Evolutionary conservation across 345 rosid genomes (phyloP), one percentile per base, ranked within the genome.

Genomic region (Clausena lansium): DNA sequence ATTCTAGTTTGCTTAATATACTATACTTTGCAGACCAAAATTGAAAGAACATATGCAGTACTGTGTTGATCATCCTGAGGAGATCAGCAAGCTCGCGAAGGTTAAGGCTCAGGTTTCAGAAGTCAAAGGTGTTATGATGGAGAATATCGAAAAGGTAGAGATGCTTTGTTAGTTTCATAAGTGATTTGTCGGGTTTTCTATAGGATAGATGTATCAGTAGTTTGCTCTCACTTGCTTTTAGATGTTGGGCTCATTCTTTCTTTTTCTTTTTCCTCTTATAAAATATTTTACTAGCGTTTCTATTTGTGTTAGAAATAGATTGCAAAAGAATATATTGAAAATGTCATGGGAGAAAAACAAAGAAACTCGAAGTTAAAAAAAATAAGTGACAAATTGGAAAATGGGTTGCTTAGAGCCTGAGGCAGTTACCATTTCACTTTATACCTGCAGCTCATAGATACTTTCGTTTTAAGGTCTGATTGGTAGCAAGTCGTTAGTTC

Each of bases 41-140:
- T 65, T 84, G 83, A 88, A 86, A 86, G 87, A 84, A 59, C 86
- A 86, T 63, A 88, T 88, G 91, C 89, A 84, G 73, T 76, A 76
- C 52, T 76, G 79, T 55, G 10, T 76, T 67, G 66, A 76, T 54
- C 79, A 76, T 76, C 88, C 89, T 0, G 87, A 88, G 72, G 91
- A 88, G 79, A 78, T 84, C 75, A 86, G 80, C 85, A 88, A 88
- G 76, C 84, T 88, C 32, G 89, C 89, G 2, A 88, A 88, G 76
- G 91, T 88, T 52, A 88, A 84, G 76, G 89, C 91, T 79, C 91
- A 86, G 84, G 85, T 83, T 67, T 86, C 91, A 47, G 91, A 88
- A 83, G 89, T 88, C 52, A 88, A 86, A 71, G 89, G 89, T 60
- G 87, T 88, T 45, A 83, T 88, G 91, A 86, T 86, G 87, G 91